Evolutionary conservation across 2,329 filamentous ascomycete genomes (phyloP).

Genomic region (Emydomyces testavorans): DNA sequence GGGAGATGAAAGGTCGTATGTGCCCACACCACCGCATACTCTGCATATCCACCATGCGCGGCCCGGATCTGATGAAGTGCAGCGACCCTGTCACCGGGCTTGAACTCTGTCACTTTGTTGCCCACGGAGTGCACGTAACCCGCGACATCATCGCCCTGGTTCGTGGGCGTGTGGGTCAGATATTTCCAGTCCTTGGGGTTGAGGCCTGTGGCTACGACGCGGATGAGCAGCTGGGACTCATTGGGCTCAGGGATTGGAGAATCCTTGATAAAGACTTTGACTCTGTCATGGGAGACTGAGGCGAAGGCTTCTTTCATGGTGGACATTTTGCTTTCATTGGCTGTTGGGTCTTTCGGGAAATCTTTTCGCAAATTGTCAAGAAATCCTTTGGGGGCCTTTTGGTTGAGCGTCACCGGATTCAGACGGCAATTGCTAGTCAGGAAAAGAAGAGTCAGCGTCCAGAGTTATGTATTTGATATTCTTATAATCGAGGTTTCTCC

Average conservation of each 20-base stretch:
- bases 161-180: conserved; percentile 19
- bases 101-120: conserved; percentile 43
- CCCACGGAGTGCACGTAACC: conserved; percentile 44
- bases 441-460: too few relatives aligned
- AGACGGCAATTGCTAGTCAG: too few relatives aligned
- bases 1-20: conserved; percentile 47
- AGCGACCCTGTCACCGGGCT: conserved; percentile 45
- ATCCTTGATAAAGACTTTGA: conserved; percentile 27
- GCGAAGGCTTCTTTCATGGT: conserved; percentile 37
- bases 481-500: too few relatives aligned
- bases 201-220: conserved; percentile 32
- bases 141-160: conserved; percentile 44
- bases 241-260: conserved; percentile 33
- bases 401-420: too few relatives aligned
- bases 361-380: too few relatives aligned
- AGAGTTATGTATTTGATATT: too few relatives aligned
- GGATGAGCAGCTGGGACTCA: conserved; percentile 30
- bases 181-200: conserved; percentile 43
- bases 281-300: conserved; percentile 24
- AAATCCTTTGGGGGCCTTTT: too few relatives aligned
- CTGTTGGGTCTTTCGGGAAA: too few relatives aligned
- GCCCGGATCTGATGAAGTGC: conserved; percentile 40
- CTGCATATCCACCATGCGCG: conserved; percentile 43
- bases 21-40: conserved; percentile 45
- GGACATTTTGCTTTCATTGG: not conserved